phyloP scores from a whole-genome alignment of 148 eudicot genomes.

The Camellia japonica region DNA sequence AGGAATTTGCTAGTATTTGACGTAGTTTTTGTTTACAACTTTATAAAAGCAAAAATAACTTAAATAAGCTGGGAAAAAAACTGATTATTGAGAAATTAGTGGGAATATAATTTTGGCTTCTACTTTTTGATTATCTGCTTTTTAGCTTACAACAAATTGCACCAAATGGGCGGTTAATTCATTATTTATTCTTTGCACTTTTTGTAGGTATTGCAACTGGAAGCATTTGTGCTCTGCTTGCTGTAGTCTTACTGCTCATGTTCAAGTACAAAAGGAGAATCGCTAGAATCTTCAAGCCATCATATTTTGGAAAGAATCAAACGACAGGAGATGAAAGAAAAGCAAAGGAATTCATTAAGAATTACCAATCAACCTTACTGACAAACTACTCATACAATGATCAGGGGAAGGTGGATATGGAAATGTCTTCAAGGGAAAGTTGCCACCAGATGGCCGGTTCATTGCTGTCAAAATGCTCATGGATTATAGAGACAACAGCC shows the following conservation, averaged over 20 bases:
- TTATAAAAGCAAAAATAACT: no score
- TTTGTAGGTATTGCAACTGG: conserved; percentile 8
- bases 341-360: conserved; percentile 14
- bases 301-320: background rate
- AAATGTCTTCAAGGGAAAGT: conserved; percentile 10
- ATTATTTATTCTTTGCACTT: background rate
- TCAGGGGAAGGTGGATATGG: conserved; percentile 19
- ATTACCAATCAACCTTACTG: conserved; percentile 14
- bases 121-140: background rate
- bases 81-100: no score
- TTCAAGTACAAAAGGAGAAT: conserved; percentile 18
- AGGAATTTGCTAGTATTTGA: no score
- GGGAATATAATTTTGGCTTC: no score
- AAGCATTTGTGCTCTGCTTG: conserved; percentile 11
- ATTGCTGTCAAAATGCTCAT: conserved; percentile 19
- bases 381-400: conserved; percentile 15
- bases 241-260: background rate
- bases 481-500: conserved; percentile 10
- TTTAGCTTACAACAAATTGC: no score
- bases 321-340: conserved; percentile 1
- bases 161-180: no score
- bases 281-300: background rate
- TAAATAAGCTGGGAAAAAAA: no score
- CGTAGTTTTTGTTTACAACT: no score
- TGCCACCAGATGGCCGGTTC: conserved; percentile 4